A percentile compares a stretch with the other conserved stretches of the same genome.
Conservation (phyloP, 768 basidiomycete genomes). For the Tremella yokohamensis region DNA sequence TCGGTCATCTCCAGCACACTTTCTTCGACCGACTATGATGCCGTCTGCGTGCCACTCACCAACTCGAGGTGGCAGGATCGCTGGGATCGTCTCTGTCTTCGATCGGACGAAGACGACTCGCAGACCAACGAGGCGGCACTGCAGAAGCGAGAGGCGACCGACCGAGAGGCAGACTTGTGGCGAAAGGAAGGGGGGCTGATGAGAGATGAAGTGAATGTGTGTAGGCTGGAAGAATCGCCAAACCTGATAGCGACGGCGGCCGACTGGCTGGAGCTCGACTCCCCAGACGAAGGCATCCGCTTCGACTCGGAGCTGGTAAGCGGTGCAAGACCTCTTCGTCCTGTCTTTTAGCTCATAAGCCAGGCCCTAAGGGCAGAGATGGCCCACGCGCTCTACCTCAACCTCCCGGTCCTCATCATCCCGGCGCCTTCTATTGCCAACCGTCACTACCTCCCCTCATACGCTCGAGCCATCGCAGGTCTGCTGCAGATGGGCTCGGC, state of each 20-base stretch:
- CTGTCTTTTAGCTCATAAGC: conserved; percentile 86
- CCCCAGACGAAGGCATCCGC: conserved; percentile 85
- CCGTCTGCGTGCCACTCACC: conserved; percentile 80
- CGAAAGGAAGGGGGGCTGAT: conserved; percentile 73
- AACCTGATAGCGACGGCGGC: conserved; percentile 69
- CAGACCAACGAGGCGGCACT: conserved; percentile 15
- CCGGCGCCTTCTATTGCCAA: conserved; percentile 72
- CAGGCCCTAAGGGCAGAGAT: conserved; percentile 92
- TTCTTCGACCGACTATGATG: conserved; percentile 62
- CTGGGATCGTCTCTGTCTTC: conserved; percentile 84
- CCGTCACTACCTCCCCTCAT: conserved; percentile 76
- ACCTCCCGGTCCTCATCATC: conserved; percentile 76
- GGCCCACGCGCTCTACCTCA: conserved; percentile 86
- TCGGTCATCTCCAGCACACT: conserved; percentile 31
- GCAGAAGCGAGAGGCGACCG: conserved; percentile 47
- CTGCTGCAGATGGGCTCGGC: conserved; percentile 64
- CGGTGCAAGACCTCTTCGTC: too few relatives aligned
- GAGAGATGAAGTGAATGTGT: conserved; percentile 81
- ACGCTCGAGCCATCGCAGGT: conserved; percentile 82
- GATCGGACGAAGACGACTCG: conserved; percentile 43
- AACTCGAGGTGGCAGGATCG: conserved; percentile 78
- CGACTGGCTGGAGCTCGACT: conserved; percentile 94
- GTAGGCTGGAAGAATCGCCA: conserved; percentile 63
- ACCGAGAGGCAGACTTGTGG: conserved; percentile 75
- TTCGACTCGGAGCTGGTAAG: conserved; percentile 92